phyloP scores from a whole-genome alignment of 2,329 filamentous ascomycete species.

The Davidsoniella neocaledoniae region DNA sequence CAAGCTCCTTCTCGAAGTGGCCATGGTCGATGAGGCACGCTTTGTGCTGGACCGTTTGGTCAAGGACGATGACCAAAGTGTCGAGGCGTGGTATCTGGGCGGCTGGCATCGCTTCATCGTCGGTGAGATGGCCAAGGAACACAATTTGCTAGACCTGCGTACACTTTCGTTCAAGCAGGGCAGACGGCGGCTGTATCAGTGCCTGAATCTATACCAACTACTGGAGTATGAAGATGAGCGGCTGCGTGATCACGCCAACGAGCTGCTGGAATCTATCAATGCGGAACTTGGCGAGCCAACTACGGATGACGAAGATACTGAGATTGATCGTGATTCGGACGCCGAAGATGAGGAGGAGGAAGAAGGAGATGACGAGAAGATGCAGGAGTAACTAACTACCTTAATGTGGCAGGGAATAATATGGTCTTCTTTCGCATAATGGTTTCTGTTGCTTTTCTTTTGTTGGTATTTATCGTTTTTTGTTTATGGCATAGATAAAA shows the following conservation, averaged over 20 bases:
- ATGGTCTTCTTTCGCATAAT: background rate
- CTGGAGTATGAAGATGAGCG: slow-evolving; percentile 77
- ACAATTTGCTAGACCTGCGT: slow-evolving; percentile 16
- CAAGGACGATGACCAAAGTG: slow-evolving; percentile 78
- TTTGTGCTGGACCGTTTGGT: slow-evolving; percentile 72
- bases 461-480: background rate
- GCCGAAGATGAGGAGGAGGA: slow-evolving; percentile 31
- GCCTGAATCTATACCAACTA: slow-evolving; percentile 58
- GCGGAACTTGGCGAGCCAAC: slow-evolving; percentile 45
- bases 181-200: slow-evolving; percentile 67
- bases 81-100: slow-evolving; percentile 93
- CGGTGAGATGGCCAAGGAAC: slow-evolving; percentile 32
- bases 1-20: slow-evolving; percentile 76
- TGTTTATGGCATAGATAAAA: slow-evolving; percentile 7
- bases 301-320: slow-evolving; percentile 38
- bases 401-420: background rate
- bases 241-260: slow-evolving; percentile 55
- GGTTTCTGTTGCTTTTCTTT: background rate
- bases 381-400: slow-evolving; percentile 25
- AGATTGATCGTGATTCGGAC: slow-evolving; percentile 29
- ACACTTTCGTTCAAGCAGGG: slow-evolving; percentile 49
- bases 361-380: slow-evolving; percentile 39
- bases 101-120: slow-evolving; percentile 81
- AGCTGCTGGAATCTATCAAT: slow-evolving; percentile 49
- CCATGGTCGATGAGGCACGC: slow-evolving; percentile 69